Evolutionary conservation across 805 yeast species (phyloP).

Genomic region (Candida fluviatilis): DNA sequence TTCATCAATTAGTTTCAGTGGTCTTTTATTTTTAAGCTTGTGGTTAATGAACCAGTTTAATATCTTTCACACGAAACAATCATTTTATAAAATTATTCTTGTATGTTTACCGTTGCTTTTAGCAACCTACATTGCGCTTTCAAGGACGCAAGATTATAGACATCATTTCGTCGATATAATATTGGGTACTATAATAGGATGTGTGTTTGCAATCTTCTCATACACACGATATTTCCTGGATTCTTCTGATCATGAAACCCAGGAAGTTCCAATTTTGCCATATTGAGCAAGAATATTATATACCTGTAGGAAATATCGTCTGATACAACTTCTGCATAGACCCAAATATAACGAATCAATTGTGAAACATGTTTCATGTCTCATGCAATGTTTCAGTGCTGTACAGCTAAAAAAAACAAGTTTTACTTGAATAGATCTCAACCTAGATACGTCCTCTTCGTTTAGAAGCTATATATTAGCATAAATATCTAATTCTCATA

Average conservation of each 20-base stretch:
- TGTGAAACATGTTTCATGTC: background rate
- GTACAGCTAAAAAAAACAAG: no score
- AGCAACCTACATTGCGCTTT: slow-evolving; percentile 29
- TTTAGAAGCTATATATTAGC: no score
- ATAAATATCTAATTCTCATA: no score
- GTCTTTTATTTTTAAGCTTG: slow-evolving; percentile 42
- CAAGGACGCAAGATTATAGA: slow-evolving; percentile 34
- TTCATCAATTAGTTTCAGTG: slow-evolving; percentile 49
- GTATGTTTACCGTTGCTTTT: slow-evolving; percentile 19
- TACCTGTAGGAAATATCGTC: no score
- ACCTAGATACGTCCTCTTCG: no score
- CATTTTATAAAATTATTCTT: slow-evolving; percentile 19
- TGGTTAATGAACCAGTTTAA: slow-evolving; percentile 46
- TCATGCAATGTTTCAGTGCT: no score
- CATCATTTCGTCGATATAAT: slow-evolving; percentile 34
- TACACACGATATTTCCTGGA: slow-evolving; percentile 26
- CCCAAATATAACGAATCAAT: no score
- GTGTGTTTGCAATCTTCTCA: slow-evolving; percentile 18
- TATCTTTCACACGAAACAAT: slow-evolving; percentile 12
- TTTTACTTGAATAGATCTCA: no score
- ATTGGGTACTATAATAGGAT: slow-evolving; percentile 31
- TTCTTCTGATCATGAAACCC: background rate
- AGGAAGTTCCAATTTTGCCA: background rate
- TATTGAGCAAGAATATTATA: background rate
- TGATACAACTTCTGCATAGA: no score